Evolutionary conservation across 192 early-diverging fungal genomes (phyloP), one percentile per base, ranked within the genome.

Genomic region (Coemansia pectinata): DNA sequence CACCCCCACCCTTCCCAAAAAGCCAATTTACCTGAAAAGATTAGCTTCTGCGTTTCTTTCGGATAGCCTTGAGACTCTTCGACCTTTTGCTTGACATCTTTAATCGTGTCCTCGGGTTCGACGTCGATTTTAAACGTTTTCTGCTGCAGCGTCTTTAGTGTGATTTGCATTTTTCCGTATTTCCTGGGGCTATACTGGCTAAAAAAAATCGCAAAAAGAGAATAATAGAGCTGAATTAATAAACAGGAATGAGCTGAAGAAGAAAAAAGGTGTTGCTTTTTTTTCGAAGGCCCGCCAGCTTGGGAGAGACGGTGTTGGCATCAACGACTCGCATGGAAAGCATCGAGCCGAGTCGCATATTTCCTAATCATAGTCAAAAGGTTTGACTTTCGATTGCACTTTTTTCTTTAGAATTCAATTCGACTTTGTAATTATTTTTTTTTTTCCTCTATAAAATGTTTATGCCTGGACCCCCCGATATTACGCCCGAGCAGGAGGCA

Each of bases 111-210:
- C 4, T 73, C 60, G 17, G 79, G 81, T 17, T 94, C 94, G 14
- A 89, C 91, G 12, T 96, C 94, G 66, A 96, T 72, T 44, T 84
- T 76, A 79, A 95, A 93, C 62, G 83, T 75, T 84, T 95, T 89
- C 71, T 98, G 93, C 73, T 93, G 89, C 52, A 98, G 87, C 27
- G 93, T 98, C 79, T 98, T 98, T 72, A 98, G 69, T 19, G 92
- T 94, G 67, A 98, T 79, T 71, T 91, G 87, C 95, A 85, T 81
- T 39, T 39, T 70, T 33, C 47, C 12, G 34, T 9, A 36, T 42
- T 42, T 42, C 14, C 41, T 42, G 41, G 9, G 34, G 34, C 17
- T 21, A 31, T 47, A 44, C 12, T 39, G 27, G 47, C 40, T 7
- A 58, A 9, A 40, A 9, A 12, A 39, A 38, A 8, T 9, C 33